phyloP scores from a whole-genome alignment of 257 asterid species.

The Lantana camara region DNA sequence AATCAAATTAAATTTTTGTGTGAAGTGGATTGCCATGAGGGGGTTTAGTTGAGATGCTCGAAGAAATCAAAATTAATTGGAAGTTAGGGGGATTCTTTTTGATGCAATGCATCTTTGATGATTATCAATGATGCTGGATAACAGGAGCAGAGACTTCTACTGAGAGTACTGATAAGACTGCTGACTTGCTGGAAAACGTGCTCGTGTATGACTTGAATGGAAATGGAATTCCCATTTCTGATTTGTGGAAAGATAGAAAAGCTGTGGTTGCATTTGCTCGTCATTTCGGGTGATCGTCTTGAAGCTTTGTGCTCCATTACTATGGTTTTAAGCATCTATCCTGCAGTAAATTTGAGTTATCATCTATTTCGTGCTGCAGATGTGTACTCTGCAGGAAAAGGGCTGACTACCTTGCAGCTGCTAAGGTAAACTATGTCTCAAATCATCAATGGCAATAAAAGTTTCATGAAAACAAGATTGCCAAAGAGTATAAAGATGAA shows the following conservation, averaged over 20 bases:
- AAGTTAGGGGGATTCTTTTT: background rate
- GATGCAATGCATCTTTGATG: background rate
- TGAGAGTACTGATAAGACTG: slow-evolving; percentile 41
- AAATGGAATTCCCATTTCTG: slow-evolving; percentile 60
- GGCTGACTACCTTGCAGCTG: slow-evolving; percentile 84
- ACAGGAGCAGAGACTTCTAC: slow-evolving; percentile 53
- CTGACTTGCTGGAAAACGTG: slow-evolving; percentile 57
- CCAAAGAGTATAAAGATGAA: slow-evolving; percentile 2
- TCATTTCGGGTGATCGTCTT: slow-evolving; percentile 76
- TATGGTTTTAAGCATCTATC: slow-evolving; percentile 15
- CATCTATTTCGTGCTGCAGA: slow-evolving; percentile 44
- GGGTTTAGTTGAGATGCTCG: slow-evolving; percentile 14
- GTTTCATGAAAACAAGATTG: background rate
- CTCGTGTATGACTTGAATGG: slow-evolving; percentile 71
- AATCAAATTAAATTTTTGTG: background rate
- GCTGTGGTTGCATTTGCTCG: slow-evolving; percentile 98
- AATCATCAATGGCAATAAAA: background rate
- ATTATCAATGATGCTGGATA: slow-evolving; percentile 17
- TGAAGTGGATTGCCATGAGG: background rate
- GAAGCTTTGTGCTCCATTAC: slow-evolving; percentile 6
- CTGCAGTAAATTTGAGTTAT: background rate
- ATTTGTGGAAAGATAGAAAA: slow-evolving; percentile 94
- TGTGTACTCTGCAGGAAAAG: slow-evolving; percentile 94
- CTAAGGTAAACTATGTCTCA: slow-evolving; percentile 56
- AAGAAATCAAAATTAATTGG: background rate